Evolutionary conservation across 495 filamentous ascomycete species (phyloP).

Genomic region (Aspergillus nanangensis): DNA sequence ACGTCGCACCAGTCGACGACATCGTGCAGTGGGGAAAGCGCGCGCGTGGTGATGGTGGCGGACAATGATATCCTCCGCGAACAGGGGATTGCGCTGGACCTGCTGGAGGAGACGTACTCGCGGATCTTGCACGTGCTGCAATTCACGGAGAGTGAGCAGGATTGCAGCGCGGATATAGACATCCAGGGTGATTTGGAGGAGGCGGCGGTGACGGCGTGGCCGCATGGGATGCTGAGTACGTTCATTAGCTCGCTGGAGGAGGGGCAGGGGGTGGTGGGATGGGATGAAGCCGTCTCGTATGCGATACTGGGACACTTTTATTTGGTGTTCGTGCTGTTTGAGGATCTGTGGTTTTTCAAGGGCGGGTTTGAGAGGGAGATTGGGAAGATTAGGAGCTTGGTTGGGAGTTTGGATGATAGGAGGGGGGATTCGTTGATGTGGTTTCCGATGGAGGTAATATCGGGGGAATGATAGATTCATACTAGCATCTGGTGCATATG

Average conservation of each 20-base stretch:
- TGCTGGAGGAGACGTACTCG: constrained; percentile 30
- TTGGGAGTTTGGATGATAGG: constrained; percentile 2
- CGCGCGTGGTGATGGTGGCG: no score
- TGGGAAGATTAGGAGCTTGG: constrained; percentile 11
- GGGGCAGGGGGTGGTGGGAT: not conserved
- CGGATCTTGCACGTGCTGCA: constrained; percentile 20
- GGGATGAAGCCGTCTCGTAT: constrained; percentile 7
- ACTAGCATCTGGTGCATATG: no score
- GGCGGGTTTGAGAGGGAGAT: constrained; percentile 16
- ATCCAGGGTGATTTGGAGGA: constrained; percentile 28
- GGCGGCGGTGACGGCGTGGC: constrained; percentile 21
- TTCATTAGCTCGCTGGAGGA: constrained; percentile 18
- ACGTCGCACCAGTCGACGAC: not conserved
- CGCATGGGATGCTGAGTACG: constrained; percentile 8
- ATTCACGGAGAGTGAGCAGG: constrained; percentile 11
- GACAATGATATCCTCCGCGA: not conserved
- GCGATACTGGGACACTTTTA: constrained; percentile 25
- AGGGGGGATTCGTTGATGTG: constrained; percentile 8
- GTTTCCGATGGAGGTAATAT: constrained; percentile 19
- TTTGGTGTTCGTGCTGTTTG: constrained; percentile 12
- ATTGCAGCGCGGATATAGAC: constrained; percentile 7
- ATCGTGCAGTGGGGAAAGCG: not conserved
- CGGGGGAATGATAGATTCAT: no score
- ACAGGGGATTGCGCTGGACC: constrained; percentile 12
- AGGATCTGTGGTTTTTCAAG: constrained; percentile 17